A percentile compares a stretch with the other conserved stretches of the same genome.
Evolutionary conservation across 2,329 filamentous ascomycete species (phyloP).

Genomic region (Colletotrichum siamense): DNA sequence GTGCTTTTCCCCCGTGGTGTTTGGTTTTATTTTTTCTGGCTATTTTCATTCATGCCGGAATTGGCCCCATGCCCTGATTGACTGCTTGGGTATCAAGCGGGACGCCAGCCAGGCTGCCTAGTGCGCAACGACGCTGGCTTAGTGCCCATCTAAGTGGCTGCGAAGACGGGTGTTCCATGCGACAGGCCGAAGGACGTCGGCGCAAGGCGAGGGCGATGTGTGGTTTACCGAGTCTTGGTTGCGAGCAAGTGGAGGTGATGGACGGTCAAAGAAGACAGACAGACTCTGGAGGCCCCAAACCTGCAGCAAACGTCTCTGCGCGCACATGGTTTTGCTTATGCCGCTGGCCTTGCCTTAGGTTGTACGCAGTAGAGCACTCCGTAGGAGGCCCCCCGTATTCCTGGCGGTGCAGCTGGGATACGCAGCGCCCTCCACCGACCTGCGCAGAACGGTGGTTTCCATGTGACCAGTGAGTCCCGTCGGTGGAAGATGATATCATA

Average conservation of each 20-base stretch:
- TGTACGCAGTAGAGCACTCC: too few relatives aligned
- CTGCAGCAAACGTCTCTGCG: neutral
- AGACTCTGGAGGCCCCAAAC: neutral
- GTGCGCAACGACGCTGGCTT: neutral
- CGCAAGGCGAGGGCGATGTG: neutral
- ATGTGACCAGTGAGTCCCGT: neutral
- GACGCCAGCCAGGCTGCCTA: neutral
- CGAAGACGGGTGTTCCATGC: neutral
- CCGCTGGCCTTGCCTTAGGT: neutral
- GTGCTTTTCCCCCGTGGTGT: neutral
- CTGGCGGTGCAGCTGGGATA: neutral
- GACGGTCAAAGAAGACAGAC: neutral
- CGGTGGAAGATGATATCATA: conserved; percentile 8
- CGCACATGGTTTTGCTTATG: neutral
- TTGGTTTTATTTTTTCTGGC: neutral
- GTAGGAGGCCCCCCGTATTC: neutral
- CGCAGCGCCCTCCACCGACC: neutral
- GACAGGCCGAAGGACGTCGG: neutral
- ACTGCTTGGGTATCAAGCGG: neutral
- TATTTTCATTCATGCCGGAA: neutral
- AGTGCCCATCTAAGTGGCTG: neutral
- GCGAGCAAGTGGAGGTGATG: neutral
- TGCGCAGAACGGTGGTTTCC: neutral
- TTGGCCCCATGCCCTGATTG: neutral
- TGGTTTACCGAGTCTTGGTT: neutral